Evolutionary conservation across 805 yeast species (phyloP), one percentile per base, ranked within the genome.

Genomic region (Saturnispora zaruensis): DNA sequence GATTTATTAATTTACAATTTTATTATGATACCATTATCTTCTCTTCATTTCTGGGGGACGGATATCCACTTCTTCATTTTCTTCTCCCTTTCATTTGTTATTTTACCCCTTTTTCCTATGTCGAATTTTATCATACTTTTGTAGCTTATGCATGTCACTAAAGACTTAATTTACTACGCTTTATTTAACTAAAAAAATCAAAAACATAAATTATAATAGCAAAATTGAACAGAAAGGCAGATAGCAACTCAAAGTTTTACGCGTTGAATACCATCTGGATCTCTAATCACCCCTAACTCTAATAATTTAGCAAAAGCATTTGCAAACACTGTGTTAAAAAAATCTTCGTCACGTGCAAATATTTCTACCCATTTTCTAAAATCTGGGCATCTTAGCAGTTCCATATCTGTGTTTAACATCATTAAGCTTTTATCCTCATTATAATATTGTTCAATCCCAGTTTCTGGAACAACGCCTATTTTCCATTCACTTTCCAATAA

Each of bases 391-490:
- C 76, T 68, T n/a, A 78, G 61, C 45, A 66, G 33, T 14, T 87
- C 80, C 74, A 81, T 74, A 62, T 88, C 96, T 11, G 95, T 81
- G 26, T 87, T 88, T 48, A 88, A 68, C 96, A 88, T 88, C 95
- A 88, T 87, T 56, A 85, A 75, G 1, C 53, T 51, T 23, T 63
- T 61, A 49, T 69, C 69, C 3, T 57, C 48, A 51, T 70, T 69
- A 52, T 56, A 67, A 54, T 61, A 74, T 51, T 75, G 78, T 7
- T 55, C 55, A 48, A 57, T 62, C 0, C 74, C 76, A 0, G 77
- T 71, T 46, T 67, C 68, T 1, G 75, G 72, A 16, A 74, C 78
- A 14, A 28, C 51, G 6, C 64, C 66, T 6, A 36, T 32, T 6
- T 47, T 71, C 70, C 71, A 61, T 48, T 73, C 67, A 56, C 80